Conservation (phyloP, 345 rosid species). For the Aquilaria yunnanensis region DNA sequence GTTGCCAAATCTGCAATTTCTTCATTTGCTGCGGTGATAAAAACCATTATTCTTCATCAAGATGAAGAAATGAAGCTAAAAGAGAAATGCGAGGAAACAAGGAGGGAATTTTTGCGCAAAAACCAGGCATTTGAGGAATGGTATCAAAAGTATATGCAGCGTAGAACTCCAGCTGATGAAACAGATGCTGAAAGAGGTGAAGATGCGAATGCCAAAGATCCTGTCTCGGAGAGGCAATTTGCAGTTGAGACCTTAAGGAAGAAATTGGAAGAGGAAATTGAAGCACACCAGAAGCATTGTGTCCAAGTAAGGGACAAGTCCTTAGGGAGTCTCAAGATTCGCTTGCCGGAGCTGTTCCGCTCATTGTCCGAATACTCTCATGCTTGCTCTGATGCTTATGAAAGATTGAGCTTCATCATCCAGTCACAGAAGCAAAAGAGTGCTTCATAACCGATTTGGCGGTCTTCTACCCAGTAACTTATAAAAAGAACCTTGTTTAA, state of each 20-base stretch:
- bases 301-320: conserved; percentile 92
- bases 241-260: conserved; percentile 66
- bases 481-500: too few relatives aligned
- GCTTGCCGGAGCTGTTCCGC: conserved; percentile 81
- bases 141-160: conserved; percentile 69
- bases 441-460: conserved; percentile 5
- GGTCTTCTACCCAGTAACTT: too few relatives aligned
- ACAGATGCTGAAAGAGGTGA: conserved; percentile 49
- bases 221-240: conserved; percentile 60
- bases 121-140: conserved; percentile 84
- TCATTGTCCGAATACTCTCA: conserved; percentile 71
- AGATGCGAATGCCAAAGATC: conserved; percentile 47
- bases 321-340: conserved; percentile 64
- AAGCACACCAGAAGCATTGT: conserved; percentile 65
- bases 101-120: conserved; percentile 59
- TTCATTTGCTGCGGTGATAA: conserved; percentile 67
- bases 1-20: conserved; percentile 76
- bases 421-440: conserved; percentile 27
- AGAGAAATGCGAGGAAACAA: conserved; percentile 76
- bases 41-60: conserved; percentile 58
- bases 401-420: conserved; percentile 41
- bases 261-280: conserved; percentile 67
- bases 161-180: conserved; percentile 38
- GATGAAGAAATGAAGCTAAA: conserved; percentile 88
- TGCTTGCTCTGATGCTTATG: conserved; percentile 63